Evolutionary conservation across 768 basidiomycete species (phyloP).

Genomic region (Phlebiopsis gigantea): DNA sequence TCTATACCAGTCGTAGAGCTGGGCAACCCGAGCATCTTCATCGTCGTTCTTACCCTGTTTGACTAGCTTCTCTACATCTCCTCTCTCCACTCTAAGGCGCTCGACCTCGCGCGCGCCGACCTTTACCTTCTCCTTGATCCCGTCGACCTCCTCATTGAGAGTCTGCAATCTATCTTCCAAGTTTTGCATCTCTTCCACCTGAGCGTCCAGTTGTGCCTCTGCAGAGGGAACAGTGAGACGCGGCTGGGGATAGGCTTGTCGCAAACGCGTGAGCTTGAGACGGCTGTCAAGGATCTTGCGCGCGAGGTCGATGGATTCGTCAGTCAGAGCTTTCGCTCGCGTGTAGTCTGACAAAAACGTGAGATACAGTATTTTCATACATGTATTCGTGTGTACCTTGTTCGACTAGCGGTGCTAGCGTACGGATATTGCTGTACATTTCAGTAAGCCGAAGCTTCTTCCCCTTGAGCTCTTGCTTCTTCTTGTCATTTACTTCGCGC

Average conservation of each 20-base stretch:
- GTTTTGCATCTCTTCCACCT: slow-evolving; percentile 77
- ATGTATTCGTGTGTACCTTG: slow-evolving; percentile 37
- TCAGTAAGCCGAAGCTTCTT: slow-evolving; percentile 60
- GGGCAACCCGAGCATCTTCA: slow-evolving; percentile 59
- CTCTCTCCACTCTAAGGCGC: slow-evolving; percentile 49
- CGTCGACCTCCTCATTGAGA: slow-evolving; percentile 44
- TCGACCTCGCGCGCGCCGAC: slow-evolving; percentile 50
- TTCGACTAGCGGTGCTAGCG: slow-evolving; percentile 64
- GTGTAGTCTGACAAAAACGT: slow-evolving; percentile 47
- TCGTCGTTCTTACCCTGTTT: slow-evolving; percentile 45
- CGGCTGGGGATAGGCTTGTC: slow-evolving; percentile 75
- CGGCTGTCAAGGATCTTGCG: slow-evolving; percentile 82
- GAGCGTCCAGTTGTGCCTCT: slow-evolving; percentile 64
- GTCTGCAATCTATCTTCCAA: slow-evolving; percentile 54
- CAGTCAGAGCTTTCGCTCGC: slow-evolving; percentile 46
- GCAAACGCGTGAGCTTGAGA: slow-evolving; percentile 71
- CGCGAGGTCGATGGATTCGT: slow-evolving; percentile 53
- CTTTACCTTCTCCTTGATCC: slow-evolving; percentile 60
- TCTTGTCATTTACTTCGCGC: slow-evolving; percentile 52
- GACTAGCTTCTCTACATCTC: slow-evolving; percentile 68
- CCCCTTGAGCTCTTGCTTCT: slow-evolving; percentile 63
- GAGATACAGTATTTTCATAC: not conserved
- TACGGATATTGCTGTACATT: slow-evolving; percentile 55
- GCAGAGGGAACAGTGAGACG: slow-evolving; percentile 75
- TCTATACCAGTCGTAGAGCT: slow-evolving; percentile 66